Evolutionary conservation across 2,329 filamentous ascomycete species (phyloP), one percentile per base, ranked within the genome.

Genomic region (Ascosphaera acerosa): DNA sequence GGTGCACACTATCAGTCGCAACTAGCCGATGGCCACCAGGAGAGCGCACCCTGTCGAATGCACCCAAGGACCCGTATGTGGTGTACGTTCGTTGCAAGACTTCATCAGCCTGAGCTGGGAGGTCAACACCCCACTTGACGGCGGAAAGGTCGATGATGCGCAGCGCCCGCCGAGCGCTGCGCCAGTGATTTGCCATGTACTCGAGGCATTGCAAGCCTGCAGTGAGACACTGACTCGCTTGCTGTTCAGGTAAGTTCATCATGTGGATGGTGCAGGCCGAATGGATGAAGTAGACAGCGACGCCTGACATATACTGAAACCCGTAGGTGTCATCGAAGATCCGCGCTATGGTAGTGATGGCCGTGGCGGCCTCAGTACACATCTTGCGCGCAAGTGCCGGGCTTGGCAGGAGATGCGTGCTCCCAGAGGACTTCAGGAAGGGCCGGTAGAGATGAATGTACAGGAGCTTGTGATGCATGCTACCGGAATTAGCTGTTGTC

Each of bases 381-480:
- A 90, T 69, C 40, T 82, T 80, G 12, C 84, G 70, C 0, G 87
- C 84, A 5, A 82, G 92, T 12, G 92, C 76, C 42, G 90, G 80
- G 2, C 70, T 56, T 3, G 82, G 84, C 2, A 92, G 62, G 1
- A 81, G 84, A 1, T 82, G 91, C 1, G 70, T 72, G 4, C 66
- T 57, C 30, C 76, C 78, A 3, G 68, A 74, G 46, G 92, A 94
- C 49, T 87, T 91, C 31, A 94, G 62, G 46, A 94, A 94, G 0
- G 87, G 84, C 4, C 84, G 70, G 58, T 92, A 94, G 3, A 94
- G 69, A 44, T 94, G 82, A 36, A 94, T 90, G 46, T 89, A 90
- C 29, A 92, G 70, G 1, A 94, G 63, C 45, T 94, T 82, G 50
- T 84, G 91, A 53, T 94, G 91, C 82, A 94, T 94, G 55, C 82